Conservation (phyloP, 2,329 filamentous ascomycete genomes). For the Drechslerella dactyloides region DNA sequence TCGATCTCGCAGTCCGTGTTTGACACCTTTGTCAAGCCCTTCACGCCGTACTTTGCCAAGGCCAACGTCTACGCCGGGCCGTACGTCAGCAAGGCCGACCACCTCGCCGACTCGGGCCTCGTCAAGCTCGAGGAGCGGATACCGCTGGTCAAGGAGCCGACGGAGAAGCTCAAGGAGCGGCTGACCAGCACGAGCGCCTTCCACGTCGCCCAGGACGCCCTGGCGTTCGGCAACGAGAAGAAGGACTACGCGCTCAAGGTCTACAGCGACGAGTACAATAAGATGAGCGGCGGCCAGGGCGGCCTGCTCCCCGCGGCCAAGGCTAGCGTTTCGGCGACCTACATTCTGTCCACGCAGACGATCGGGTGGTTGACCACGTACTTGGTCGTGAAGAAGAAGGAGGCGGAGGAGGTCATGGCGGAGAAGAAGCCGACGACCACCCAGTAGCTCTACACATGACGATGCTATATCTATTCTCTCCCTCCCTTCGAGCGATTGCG, state of each 20-base stretch:
- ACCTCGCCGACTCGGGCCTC: conserved; percentile 75
- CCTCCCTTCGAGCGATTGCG: too few species aligned
- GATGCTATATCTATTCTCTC: too few species aligned
- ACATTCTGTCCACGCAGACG: conserved; percentile 63
- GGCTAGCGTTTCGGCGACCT: conserved; percentile 71
- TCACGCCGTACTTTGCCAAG: conserved; percentile 77
- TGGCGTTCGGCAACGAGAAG: conserved; percentile 49
- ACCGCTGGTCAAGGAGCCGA: conserved; percentile 77
- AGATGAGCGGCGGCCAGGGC: conserved; percentile 57
- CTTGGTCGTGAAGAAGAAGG: conserved; percentile 68
- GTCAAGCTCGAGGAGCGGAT: conserved; percentile 72
- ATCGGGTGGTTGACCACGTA: conserved; percentile 58
- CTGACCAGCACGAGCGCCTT: conserved; percentile 65
- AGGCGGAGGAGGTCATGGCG: conserved; percentile 63
- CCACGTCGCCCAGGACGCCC: conserved; percentile 35
- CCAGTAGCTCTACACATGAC: neutral
- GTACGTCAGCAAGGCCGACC: conserved; percentile 82
- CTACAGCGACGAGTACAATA: conserved; percentile 68
- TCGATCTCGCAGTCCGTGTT: conserved; percentile 77
- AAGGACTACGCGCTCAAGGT: conserved; percentile 68
- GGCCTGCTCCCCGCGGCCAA: conserved; percentile 72
- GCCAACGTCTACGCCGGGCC: conserved; percentile 84
- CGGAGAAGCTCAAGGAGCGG: conserved; percentile 71
- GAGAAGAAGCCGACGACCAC: conserved; percentile 33
- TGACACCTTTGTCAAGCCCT: conserved; percentile 75